Percentiles rank a stretch among this genome's conserved stretches.
These are phyloP conservation scores for Candida tibetensis DNA, from an alignment of 805 yeast genomes.

Conservation along the genomic window DNA sequence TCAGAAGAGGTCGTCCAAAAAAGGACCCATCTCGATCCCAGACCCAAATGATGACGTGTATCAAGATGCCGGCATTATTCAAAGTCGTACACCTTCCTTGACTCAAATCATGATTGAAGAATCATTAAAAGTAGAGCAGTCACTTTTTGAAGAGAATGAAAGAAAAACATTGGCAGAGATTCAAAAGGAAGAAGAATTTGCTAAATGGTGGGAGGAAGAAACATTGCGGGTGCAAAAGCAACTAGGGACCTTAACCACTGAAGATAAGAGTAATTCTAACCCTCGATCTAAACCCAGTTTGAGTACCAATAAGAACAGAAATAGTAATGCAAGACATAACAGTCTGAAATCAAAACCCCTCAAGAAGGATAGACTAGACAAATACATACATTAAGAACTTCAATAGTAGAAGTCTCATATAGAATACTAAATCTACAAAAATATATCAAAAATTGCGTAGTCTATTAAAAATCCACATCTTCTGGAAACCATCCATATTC, in stretches of 20 bases:
- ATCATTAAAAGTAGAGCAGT: constrained; percentile 35
- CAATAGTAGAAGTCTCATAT: too few species aligned
- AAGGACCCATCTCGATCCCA: not conserved
- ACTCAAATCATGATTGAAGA: constrained; percentile 49
- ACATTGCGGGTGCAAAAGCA: constrained; percentile 57
- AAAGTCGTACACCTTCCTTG: constrained; percentile 26
- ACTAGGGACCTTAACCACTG: constrained; percentile 13
- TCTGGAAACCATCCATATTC: constrained; percentile 73
- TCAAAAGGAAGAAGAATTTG: constrained; percentile 80
- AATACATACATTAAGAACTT: too few species aligned
- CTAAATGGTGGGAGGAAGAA: constrained; percentile 85
- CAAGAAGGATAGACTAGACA: too few species aligned
- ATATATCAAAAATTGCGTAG: too few species aligned
- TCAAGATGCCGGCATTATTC: not conserved
- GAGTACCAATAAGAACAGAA: constrained; percentile 1
- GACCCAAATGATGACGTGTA: not conserved
- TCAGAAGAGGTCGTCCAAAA: not conserved
- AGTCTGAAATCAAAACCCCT: too few species aligned
- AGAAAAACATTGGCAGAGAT: constrained; percentile 60
- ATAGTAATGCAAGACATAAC: constrained; percentile 5
- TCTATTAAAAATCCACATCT: constrained; percentile 27
- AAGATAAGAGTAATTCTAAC: too few species aligned
- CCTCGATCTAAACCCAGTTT: too few species aligned
- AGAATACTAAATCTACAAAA: too few species aligned
- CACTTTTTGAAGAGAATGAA: constrained; percentile 25